Evolutionary conservation across 2,329 filamentous ascomycete species (phyloP).

Genomic region (Cladophialophora psammophila): DNA sequence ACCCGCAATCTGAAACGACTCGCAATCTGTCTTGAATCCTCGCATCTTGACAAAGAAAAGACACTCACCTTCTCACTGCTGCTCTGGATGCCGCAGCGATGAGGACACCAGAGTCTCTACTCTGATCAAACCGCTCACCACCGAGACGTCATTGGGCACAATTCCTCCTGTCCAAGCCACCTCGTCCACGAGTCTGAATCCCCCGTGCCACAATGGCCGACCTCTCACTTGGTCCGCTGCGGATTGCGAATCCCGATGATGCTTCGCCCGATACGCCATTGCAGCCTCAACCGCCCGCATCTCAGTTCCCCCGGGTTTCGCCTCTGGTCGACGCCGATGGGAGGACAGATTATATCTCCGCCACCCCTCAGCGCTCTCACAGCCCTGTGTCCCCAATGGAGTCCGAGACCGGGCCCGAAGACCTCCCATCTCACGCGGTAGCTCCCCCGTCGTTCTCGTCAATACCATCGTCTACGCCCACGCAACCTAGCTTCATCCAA

Average conservation of each 20-base stretch:
- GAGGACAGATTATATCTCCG: conserved; percentile 32
- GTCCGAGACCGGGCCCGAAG: conserved; percentile 23
- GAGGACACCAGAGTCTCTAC: conserved; percentile 21
- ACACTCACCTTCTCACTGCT: conserved; percentile 10
- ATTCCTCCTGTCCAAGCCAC: conserved; percentile 31
- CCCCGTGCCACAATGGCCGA: conserved; percentile 35
- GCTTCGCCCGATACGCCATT: conserved; percentile 52
- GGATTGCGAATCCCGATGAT: conserved; percentile 96
- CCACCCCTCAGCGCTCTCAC: conserved; percentile 27
- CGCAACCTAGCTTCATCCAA: conserved; percentile 25
- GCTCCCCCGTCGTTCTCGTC: conserved; percentile 23
- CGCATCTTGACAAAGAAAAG: neutral
- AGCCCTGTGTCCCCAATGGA: conserved; percentile 40
- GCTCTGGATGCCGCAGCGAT: conserved; percentile 29
- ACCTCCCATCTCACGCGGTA: conserved; percentile 24
- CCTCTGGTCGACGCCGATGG: conserved; percentile 34
- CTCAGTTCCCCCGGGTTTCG: conserved; percentile 33
- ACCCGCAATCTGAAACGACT: conserved; percentile 24
- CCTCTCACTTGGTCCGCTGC: conserved; percentile 88
- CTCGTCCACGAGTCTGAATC: conserved; percentile 32
- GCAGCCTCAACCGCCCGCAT: conserved; percentile 36
- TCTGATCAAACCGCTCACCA: conserved; percentile 21
- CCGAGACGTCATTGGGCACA: conserved; percentile 28
- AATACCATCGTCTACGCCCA: conserved; percentile 14
- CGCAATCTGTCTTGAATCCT: conserved; percentile 21